phyloP scores from a whole-genome alignment of 169 alveolate genomes.

The Amoebophrya sp. region DNA sequence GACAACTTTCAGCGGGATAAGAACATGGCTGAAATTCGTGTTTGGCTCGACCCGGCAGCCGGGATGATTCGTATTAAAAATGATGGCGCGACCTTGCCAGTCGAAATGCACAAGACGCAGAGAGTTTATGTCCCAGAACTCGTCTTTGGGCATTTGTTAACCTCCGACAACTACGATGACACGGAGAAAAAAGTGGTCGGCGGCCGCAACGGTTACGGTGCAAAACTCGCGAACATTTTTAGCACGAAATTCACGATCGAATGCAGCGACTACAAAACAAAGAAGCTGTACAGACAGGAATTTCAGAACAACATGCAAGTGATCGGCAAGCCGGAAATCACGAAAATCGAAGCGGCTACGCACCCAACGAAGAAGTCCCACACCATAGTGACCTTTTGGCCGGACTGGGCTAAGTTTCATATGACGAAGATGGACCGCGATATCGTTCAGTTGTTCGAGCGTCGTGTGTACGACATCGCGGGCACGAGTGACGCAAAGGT shows the following conservation, averaged over 20 bases:
- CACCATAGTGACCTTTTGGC: conserved; percentile 83
- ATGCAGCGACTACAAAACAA: conserved; percentile 83
- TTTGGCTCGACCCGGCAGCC: conserved; percentile 29
- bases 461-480: conserved; percentile 97
- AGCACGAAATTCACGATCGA: conserved; percentile 91
- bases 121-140: conserved; percentile 95
- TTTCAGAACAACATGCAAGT: conserved; percentile 54
- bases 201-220: conserved; percentile 99
- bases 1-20: conserved; percentile 65
- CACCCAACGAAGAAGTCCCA: conserved; percentile 31
- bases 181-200: conserved; percentile 93
- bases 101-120: conserved; percentile 82
- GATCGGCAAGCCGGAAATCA: conserved; percentile 49
- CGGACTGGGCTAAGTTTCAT: conserved; percentile 78
- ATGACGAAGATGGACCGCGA: conserved; percentile 53
- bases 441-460: conserved; percentile 62
- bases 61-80: conserved; percentile 38
- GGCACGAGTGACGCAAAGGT: conserved; percentile 81
- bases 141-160: conserved; percentile 92
- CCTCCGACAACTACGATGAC: conserved; percentile 98
- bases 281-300: conserved; percentile 47
- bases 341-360: conserved; percentile 35
- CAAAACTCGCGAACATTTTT: conserved; percentile 96
- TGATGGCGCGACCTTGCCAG: conserved; percentile 41
- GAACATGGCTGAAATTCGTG: conserved; percentile 37